phyloP scores from a whole-genome alignment of 2,329 filamentous ascomycete genomes.

The Incumbomyces delicatus region DNA sequence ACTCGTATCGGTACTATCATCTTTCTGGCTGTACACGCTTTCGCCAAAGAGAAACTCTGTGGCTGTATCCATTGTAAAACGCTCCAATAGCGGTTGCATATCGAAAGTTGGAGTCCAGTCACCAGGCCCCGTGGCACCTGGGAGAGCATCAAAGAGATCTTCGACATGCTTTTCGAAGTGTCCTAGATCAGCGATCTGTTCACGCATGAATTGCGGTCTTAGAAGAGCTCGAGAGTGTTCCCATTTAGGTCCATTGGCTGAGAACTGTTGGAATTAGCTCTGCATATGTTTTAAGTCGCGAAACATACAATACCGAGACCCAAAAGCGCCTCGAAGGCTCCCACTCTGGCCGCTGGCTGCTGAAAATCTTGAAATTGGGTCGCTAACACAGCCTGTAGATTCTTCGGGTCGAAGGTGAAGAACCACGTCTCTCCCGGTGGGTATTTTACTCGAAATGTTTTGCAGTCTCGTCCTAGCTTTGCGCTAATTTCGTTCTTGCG shows the following conservation, averaged over 20 bases:
- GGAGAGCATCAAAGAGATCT: conserved; percentile 58
- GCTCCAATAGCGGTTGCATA: conserved; percentile 67
- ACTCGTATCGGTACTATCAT: conserved; percentile 6
- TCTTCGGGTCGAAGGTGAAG: conserved; percentile 35
- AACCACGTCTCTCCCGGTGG: conserved; percentile 11
- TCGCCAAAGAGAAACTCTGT: conserved; percentile 78
- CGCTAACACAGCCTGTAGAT: conserved; percentile 75
- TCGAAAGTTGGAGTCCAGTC: conserved; percentile 48
- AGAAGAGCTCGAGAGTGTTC: conserved; percentile 67
- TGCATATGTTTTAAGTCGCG: conserved; percentile 7
- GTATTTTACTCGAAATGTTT: conserved; percentile 13
- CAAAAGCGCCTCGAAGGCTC: conserved; percentile 38
- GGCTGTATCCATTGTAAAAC: conserved; percentile 70
- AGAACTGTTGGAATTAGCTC: conserved; percentile 31
- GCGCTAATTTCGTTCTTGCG: conserved; percentile 12
- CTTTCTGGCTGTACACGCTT: conserved; percentile 50
- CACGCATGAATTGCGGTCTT: conserved; percentile 74
- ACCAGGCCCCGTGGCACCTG: conserved; percentile 45
- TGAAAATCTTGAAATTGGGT: conserved; percentile 75
- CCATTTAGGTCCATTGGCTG: conserved; percentile 68
- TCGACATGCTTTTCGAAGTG: conserved; percentile 71
- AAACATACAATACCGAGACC: conserved; percentile 33
- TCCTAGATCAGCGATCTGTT: conserved; percentile 70
- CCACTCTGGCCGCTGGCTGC: conserved; percentile 64
- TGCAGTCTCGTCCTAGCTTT: conserved; percentile 10